Evolutionary conservation across 2,329 filamentous ascomycete species (phyloP).

Genomic region (Dendrostoma leiphaemia): DNA sequence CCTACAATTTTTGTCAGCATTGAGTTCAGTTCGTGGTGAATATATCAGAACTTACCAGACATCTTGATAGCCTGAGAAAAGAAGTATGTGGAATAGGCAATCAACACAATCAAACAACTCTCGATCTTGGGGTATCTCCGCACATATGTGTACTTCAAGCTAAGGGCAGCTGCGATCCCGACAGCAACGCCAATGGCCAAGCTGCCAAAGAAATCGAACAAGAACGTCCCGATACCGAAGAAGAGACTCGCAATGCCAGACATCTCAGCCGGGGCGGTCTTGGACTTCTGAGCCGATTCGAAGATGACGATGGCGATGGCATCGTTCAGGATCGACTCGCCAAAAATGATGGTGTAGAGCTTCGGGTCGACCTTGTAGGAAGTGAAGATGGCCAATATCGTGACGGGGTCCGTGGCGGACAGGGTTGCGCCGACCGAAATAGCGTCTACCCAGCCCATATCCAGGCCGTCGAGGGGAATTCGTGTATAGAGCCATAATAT

Average conservation of each 20-base stretch:
- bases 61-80: slow-evolving; percentile 94
- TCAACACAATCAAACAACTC: slow-evolving; percentile 88
- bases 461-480: slow-evolving; percentile 79
- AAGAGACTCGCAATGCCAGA: slow-evolving; percentile 81
- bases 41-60: slow-evolving; percentile 70
- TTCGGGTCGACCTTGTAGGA: slow-evolving; percentile 99
- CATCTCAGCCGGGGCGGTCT: slow-evolving; percentile 67
- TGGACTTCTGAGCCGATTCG: slow-evolving; percentile 94
- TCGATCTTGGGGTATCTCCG: slow-evolving; percentile 93
- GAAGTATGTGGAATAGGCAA: slow-evolving; percentile 96
- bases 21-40: not conserved
- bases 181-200: slow-evolving; percentile 84
- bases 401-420: slow-evolving; percentile 95
- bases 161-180: slow-evolving; percentile 81
- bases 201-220: slow-evolving; percentile 94
- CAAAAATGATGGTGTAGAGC: slow-evolving; percentile 97
- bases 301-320: slow-evolving; percentile 98
- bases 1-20: slow-evolving; percentile 46
- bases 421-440: slow-evolving; percentile 95
- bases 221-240: slow-evolving; percentile 89
- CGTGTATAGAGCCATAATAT: slow-evolving; percentile 88
- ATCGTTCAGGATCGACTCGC: slow-evolving; percentile 96
- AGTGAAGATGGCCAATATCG: slow-evolving; percentile 97
- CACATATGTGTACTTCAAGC: slow-evolving; percentile 93
- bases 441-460: slow-evolving; percentile 90